Evolutionary conservation across 1,139 yeast species (phyloP).

Genomic region (Yamadazyma oceani): DNA sequence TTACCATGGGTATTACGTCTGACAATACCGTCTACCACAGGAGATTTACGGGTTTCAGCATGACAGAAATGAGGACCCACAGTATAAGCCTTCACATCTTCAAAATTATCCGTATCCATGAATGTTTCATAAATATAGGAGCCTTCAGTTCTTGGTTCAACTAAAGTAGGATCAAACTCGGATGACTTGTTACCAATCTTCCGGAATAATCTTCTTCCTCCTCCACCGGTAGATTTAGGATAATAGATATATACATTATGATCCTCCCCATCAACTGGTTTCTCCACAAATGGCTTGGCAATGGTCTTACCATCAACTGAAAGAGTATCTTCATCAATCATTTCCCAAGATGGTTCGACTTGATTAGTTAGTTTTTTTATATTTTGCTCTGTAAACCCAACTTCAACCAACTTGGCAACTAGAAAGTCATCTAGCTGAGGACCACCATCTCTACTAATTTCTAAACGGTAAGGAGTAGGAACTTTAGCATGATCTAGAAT

Average conservation of each 20-base stretch:
- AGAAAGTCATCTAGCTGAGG: slow-evolving; percentile 73
- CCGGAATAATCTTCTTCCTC: slow-evolving; percentile 90
- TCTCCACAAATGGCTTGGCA: slow-evolving; percentile 92
- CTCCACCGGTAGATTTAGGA: slow-evolving; percentile 88
- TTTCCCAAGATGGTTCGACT: slow-evolving; percentile 78
- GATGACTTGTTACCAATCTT: slow-evolving; percentile 97
- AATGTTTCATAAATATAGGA: slow-evolving; percentile 91
- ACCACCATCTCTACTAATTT: slow-evolving; percentile 95
- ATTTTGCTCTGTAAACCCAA: slow-evolving; percentile 42
- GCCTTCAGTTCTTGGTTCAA: slow-evolving; percentile 80
- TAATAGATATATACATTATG: slow-evolving; percentile 95
- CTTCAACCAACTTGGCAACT: slow-evolving; percentile 41
- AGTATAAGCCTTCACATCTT: slow-evolving; percentile 97
- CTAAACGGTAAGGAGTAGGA: slow-evolving; percentile 84
- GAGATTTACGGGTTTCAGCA: slow-evolving; percentile 97
- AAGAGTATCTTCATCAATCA: slow-evolving; percentile 88
- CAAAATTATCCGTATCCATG: slow-evolving; percentile 97
- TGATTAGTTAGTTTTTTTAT: slow-evolving; percentile 62
- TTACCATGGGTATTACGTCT: slow-evolving; percentile 97
- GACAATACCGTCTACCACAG: slow-evolving; percentile 98
- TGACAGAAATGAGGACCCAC: slow-evolving; percentile 91
- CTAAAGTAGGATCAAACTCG: slow-evolving; percentile 84
- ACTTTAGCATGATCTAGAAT: slow-evolving; percentile 82
- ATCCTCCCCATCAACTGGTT: slow-evolving; percentile 99
- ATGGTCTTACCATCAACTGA: slow-evolving; percentile 70